phyloP scores from a whole-genome alignment of 441 rosid species.

The Codiaeum variegatum region DNA sequence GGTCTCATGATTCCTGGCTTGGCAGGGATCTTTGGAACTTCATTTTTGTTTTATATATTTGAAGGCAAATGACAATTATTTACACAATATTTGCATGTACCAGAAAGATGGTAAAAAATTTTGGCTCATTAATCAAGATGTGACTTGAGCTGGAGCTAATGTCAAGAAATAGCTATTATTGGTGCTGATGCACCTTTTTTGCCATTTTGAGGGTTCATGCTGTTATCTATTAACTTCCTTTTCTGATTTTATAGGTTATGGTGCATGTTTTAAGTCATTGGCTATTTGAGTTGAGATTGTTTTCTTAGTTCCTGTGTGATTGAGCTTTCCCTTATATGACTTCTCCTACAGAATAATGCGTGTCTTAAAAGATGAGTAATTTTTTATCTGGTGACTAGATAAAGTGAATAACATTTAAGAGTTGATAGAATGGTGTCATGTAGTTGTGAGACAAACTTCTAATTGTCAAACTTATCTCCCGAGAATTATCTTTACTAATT shows the following conservation, averaged over 20 bases:
- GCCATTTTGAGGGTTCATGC: background rate
- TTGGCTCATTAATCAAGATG: background rate
- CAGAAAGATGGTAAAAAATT: background rate
- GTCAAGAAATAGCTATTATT: background rate
- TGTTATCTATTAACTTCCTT: background rate
- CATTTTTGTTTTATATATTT: background rate
- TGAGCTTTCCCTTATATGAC: background rate
- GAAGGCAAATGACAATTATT: background rate
- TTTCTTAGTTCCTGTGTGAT: background rate
- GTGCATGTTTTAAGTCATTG: background rate
- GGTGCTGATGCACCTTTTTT: background rate
- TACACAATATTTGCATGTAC: background rate
- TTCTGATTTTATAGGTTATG: background rate
- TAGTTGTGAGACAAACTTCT: background rate
- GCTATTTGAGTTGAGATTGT: background rate
- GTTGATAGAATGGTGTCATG: background rate
- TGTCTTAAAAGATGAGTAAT: background rate
- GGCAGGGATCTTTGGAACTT: background rate
- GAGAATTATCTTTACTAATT: background rate
- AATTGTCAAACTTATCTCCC: background rate
- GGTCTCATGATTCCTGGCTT: background rate
- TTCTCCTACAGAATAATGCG: background rate
- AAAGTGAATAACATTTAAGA: background rate
- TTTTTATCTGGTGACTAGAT: background rate
- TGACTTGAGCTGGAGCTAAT: background rate